Conservation (phyloP, 192 early-diverging fungal genomes). For the Pilobolus umbonatus region DNA sequence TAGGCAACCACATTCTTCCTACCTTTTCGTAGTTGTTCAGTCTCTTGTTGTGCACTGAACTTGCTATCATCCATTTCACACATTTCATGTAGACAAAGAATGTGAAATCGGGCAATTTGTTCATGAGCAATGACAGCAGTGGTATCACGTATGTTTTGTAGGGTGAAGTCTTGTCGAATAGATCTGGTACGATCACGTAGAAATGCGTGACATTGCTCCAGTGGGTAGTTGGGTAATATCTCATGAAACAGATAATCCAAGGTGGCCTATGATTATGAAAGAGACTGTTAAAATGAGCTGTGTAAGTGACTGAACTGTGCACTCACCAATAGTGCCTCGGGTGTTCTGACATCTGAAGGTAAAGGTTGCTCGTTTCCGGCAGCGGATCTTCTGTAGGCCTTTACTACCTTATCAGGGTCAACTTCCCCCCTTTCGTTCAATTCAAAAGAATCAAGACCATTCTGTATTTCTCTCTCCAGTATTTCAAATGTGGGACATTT, state of each 20-base stretch:
- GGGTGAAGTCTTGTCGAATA: slow-evolving; percentile 82
- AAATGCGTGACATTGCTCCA: slow-evolving; percentile 71
- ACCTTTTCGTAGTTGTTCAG: slow-evolving; percentile 87
- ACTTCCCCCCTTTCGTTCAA: slow-evolving; percentile 32
- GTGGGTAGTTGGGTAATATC: slow-evolving; percentile 48
- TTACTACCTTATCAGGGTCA: slow-evolving; percentile 70
- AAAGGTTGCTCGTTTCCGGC: slow-evolving; percentile 82
- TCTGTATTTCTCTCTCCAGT: slow-evolving; percentile 75
- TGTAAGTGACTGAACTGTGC: not conserved
- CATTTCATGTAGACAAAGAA: slow-evolving; percentile 68
- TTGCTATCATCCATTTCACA: slow-evolving; percentile 52
- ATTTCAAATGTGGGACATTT: slow-evolving; percentile 92
- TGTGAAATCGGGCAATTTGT: slow-evolving; percentile 83
- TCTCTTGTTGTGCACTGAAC: slow-evolving; percentile 77
- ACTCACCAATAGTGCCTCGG: slow-evolving; percentile 60
- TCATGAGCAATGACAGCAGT: slow-evolving; percentile 71
- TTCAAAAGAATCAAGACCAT: slow-evolving; percentile 69
- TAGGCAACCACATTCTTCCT: slow-evolving; percentile 10
- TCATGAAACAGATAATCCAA: slow-evolving; percentile 61
- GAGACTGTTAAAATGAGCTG: not conserved
- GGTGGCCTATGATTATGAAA: slow-evolving; percentile 32
- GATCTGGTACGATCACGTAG: slow-evolving; percentile 81
- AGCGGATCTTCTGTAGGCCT: slow-evolving; percentile 77
- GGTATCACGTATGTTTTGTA: slow-evolving; percentile 72
- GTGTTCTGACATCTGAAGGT: slow-evolving; percentile 85